Conservation (phyloP, 768 basidiomycete genomes). For the Dioszegia crocea region DNA sequence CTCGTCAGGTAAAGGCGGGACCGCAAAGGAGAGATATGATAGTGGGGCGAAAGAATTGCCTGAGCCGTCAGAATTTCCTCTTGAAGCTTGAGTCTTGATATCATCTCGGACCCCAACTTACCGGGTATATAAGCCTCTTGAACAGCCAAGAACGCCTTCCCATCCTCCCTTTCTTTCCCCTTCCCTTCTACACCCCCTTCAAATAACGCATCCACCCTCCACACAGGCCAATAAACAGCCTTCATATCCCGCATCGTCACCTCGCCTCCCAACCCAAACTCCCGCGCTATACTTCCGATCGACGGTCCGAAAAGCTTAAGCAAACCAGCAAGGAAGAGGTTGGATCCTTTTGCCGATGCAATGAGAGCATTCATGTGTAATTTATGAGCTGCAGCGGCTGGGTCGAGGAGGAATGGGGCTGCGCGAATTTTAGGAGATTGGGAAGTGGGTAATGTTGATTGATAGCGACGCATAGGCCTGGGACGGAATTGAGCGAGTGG, state of each 20-base stretch:
- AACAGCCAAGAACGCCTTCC: constrained; percentile 31
- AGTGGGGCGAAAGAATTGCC: constrained; percentile 45
- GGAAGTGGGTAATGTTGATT: constrained; percentile 8
- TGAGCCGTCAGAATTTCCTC: constrained; percentile 10
- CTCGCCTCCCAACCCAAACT: constrained; percentile 37
- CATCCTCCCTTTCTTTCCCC: constrained; percentile 11
- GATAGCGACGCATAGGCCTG: background rate
- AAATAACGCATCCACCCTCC: constrained; percentile 32
- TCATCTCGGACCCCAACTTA: constrained; percentile 10
- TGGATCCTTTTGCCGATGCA: constrained; percentile 22
- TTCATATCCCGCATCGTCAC: constrained; percentile 37
- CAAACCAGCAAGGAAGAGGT: constrained; percentile 29
- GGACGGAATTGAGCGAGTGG: background rate
- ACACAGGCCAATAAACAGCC: constrained; percentile 45
- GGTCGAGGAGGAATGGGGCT: constrained; percentile 34
- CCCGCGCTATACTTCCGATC: constrained; percentile 23
- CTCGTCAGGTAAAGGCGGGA: constrained; percentile 35
- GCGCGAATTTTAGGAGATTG: constrained; percentile 36
- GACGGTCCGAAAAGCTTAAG: constrained; percentile 30
- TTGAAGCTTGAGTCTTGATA: too few species aligned
- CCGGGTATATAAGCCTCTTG: constrained; percentile 42
- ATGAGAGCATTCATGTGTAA: constrained; percentile 29
- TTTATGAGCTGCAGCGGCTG: constrained; percentile 22
- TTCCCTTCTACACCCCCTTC: constrained; percentile 20
- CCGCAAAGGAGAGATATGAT: constrained; percentile 39